Evolutionary conservation across 352 stramenopile species (phyloP), one percentile per base, ranked within the genome.

Genomic region (Pythium dissotocum): DNA sequence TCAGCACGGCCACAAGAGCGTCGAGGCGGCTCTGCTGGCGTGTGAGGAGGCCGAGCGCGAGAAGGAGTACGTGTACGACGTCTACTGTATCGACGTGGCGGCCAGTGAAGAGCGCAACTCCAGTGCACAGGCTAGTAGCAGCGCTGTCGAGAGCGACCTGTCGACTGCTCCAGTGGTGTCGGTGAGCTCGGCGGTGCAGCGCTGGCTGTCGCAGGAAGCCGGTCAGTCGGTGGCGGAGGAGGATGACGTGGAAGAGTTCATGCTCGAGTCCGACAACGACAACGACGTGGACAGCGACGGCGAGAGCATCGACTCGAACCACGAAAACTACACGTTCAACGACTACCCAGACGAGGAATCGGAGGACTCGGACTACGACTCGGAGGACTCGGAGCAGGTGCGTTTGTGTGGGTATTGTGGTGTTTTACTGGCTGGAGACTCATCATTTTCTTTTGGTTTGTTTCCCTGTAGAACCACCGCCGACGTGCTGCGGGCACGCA

Each of bases 281-380:
- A 90, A 78, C 76, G 80, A 89, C 63, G 72, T 83, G 52, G 85
- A 90, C 74, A 76, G 79, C 52, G 78, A 92, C 69, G 90, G 82
- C 62, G 83, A 90, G 36, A 92, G 85, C 54, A 80, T 89, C 49
- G 85, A 95, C 61, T 95, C 87, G 33, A 95, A 95, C 58, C 85
- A 95, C 42, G 87, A 95, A 52, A 86, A 89, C 69, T 79, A 93
- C 35, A 76, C 63, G 13, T 77, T 79, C 33, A 95, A 95, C 60
- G 87, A 95, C 64, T 95, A 95, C 63, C 87, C 87, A 8, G 87
- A 95, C 54, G 87, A 95, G 77, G 86, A 92, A 69, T 89, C 80
- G 16, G 63, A 63, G 7, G 73, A 33, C 21, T 79, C 63, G 0
- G 70, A 80, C 16, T 74, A 73, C 49, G 71, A 80, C 67, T 81